phyloP scores from a whole-genome alignment of 495 filamentous ascomycete genomes.

The Acidiella bohemica region DNA sequence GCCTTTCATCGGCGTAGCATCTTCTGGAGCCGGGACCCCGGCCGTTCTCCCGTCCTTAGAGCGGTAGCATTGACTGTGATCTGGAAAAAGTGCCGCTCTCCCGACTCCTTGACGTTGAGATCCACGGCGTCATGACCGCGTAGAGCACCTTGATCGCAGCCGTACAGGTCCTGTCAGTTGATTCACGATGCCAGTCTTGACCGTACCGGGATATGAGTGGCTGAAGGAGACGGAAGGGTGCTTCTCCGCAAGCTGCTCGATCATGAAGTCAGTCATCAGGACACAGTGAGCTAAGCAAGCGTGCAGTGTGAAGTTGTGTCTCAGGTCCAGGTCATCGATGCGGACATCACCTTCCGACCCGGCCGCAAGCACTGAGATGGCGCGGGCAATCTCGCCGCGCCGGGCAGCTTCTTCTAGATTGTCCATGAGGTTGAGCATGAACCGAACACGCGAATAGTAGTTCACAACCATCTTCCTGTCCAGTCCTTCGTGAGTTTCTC shows the following conservation, averaged over 20 bases:
- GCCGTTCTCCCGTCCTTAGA: not conserved
- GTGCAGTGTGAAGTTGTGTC: conserved; percentile 21
- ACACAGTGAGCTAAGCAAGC: conserved; percentile 20
- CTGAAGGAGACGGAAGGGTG: conserved; percentile 16
- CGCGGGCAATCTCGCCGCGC: conserved; percentile 20
- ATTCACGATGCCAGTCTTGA: conserved; percentile 22
- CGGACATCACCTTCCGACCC: conserved; percentile 19
- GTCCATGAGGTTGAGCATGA: conserved; percentile 33
- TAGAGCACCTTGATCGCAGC: conserved; percentile 19
- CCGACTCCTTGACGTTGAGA: conserved; percentile 18
- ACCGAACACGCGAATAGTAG: conserved; percentile 52
- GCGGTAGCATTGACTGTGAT: conserved; percentile 16
- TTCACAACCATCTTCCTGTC: conserved; percentile 38
- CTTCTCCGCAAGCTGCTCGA: conserved; percentile 14
- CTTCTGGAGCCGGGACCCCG: conserved; percentile 16
- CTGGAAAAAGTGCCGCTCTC: conserved; percentile 22
- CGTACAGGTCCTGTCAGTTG: conserved; percentile 17
- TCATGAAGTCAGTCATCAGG: conserved; percentile 18
- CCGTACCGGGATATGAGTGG: conserved; percentile 21
- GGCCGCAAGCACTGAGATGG: conserved; percentile 25
- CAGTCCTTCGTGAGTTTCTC: conserved; percentile 47
- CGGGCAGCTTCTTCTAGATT: conserved; percentile 17
- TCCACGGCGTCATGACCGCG: conserved; percentile 18
- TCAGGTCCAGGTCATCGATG: conserved; percentile 22
- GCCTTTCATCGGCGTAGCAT: conserved; percentile 19